Conservation (phyloP, 2,329 filamentous ascomycete species). For the Conoideocrella luteorostrata region DNA sequence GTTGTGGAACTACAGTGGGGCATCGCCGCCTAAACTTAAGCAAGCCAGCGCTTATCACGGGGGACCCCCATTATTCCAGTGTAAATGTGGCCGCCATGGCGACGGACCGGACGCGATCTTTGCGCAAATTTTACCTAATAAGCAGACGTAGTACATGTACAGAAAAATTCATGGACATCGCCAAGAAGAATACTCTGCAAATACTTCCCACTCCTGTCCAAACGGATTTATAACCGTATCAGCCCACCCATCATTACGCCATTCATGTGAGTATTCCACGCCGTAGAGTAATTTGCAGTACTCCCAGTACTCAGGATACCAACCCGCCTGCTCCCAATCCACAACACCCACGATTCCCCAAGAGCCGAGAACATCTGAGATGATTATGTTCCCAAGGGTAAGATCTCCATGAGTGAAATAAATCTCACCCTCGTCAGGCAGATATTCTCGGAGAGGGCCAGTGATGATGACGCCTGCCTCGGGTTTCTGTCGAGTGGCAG, state of each 20-base stretch:
- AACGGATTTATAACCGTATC: conserved; percentile 14
- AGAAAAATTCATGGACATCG: conserved; percentile 10
- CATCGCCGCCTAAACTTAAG: no score
- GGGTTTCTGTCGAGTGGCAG: conserved; percentile 14
- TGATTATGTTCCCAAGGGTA: conserved; percentile 16
- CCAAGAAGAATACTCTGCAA: conserved; percentile 13
- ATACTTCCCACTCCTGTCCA: conserved; percentile 9
- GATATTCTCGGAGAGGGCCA: conserved; percentile 1
- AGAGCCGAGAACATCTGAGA: conserved; percentile 8
- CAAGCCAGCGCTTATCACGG: no score
- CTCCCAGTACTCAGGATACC: conserved; percentile 25
- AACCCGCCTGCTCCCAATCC: conserved; percentile 22
- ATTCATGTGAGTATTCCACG: conserved; percentile 12
- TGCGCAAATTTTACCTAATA: no score
- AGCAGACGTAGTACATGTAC: not conserved
- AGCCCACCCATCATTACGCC: conserved; percentile 14
- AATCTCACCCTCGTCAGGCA: conserved; percentile 14
- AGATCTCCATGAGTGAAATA: conserved; percentile 20
- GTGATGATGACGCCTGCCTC: conserved; percentile 9
- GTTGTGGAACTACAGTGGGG: no score
- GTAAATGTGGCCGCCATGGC: no score
- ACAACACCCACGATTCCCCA: conserved; percentile 14
- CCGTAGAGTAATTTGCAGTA: conserved; percentile 19
- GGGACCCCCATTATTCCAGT: no score
- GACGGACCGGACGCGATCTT: no score